Conservation (phyloP, 1,139 yeast genomes). For the Spathaspora sp. region DNA sequence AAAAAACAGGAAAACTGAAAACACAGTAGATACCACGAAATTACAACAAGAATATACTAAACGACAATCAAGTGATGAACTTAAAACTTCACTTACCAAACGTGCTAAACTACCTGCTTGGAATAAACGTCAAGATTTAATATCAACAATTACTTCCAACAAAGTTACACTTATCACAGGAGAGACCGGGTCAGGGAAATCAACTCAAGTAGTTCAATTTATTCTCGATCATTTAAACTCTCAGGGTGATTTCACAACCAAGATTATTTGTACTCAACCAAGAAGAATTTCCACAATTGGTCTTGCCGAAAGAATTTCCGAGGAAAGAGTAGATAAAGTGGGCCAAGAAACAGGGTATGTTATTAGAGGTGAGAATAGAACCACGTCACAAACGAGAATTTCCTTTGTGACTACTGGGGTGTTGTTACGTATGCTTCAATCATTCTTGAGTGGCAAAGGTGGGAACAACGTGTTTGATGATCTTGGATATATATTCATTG, state of each 20-base stretch:
- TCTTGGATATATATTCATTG: constrained; percentile 74
- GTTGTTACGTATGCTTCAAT: constrained; percentile 77
- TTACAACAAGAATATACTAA: constrained; percentile 24
- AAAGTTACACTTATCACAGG: constrained; percentile 84
- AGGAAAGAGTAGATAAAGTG: constrained; percentile 65
- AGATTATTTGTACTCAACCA: constrained; percentile 89
- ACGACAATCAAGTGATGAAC: constrained; percentile 5
- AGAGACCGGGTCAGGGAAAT: constrained; percentile 96
- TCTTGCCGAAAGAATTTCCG: constrained; percentile 87
- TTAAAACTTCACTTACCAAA: constrained; percentile 18
- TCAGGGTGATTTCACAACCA: constrained; percentile 48
- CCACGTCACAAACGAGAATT: constrained; percentile 60
- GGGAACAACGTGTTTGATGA: constrained; percentile 39
- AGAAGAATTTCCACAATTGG: constrained; percentile 95
- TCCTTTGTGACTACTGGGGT: constrained; percentile 94
- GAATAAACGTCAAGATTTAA: constrained; percentile 58
- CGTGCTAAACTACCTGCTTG: constrained; percentile 81
- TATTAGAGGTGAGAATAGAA: constrained; percentile 85
- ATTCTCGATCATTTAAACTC: constrained; percentile 62
- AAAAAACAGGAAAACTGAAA: not conserved
- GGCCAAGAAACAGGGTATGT: constrained; percentile 87
- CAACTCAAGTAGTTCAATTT: constrained; percentile 91
- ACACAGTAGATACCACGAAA: constrained; percentile 14
- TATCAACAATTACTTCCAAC: constrained; percentile 54
- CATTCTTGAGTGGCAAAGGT: constrained; percentile 21